Evolutionary conservation across 129 eudicot species (phyloP), one percentile per base, ranked within the genome.

Genomic region (Ambrosia trifida): DNA sequence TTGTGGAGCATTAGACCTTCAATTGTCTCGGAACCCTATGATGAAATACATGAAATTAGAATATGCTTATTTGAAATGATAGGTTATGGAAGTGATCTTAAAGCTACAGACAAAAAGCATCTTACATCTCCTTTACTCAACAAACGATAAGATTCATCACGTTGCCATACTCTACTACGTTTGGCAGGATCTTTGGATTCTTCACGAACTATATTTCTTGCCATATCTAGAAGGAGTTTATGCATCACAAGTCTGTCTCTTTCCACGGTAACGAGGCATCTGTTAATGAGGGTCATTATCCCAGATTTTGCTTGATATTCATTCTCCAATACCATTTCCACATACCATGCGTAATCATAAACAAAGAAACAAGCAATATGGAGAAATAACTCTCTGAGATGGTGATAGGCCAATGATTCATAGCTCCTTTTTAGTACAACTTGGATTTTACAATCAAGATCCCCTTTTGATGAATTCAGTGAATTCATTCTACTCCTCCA

Each of bases 1-100:
- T 62, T 31, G 62, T 76, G 40, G 11, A 81, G 67, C 30, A 47
- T 1, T 19, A 81, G 50, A 18, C 85, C 85, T 81, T 72, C 79
- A 57, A 81, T 77, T 50, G 51, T 44, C 16, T 52, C 14, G 18
- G 79, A 58, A 4, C 82, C 85, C 85, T 81, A 14, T 24, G 7
- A 3, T 5, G 50, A 31, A 20, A 70, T 17, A 16, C 8, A 45
- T 36, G 1, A n/a, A 28, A 13, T 11, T 18, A 70, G 16, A 49
- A 9, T 17, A 30, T 7, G 24, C 33, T 4, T 17, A 10, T 1
- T 35, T 10, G 41, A n/a, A 13, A 28, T 1, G 13, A 24, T n/a
- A 70, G 66, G 3, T 54, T 3, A 1, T 40, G 73, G 52, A 32
- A 50, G 0, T 11, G 14, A 12, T 40, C 33, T 35, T 54, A 3